phyloP scores from a whole-genome alignment of 495 filamentous ascomycete genomes.

The Lentithecium fluviatile region DNA sequence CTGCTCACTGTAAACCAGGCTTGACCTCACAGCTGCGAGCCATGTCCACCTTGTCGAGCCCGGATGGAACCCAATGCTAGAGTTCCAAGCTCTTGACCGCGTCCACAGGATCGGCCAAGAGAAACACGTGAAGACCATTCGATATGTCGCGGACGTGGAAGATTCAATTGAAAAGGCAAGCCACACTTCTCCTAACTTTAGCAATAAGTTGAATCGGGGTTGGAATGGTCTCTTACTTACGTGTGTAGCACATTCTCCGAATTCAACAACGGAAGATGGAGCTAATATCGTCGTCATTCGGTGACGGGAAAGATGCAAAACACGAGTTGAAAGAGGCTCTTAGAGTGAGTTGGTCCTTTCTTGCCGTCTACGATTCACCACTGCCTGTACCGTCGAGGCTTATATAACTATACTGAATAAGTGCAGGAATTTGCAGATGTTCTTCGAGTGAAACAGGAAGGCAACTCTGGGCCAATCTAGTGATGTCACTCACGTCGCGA shows the following conservation, averaged over 20 bases:
- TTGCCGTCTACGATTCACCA: no score
- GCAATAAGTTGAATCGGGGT: background rate
- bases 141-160: slow-evolving; percentile 38
- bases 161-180: slow-evolving; percentile 39
- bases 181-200: no score
- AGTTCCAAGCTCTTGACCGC: slow-evolving; percentile 13
- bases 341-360: no score
- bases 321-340: no score
- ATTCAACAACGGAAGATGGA: slow-evolving; percentile 22
- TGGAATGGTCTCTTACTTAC: background rate
- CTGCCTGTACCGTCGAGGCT: no score
- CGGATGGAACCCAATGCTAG: slow-evolving; percentile 26
- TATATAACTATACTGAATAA: no score
- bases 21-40: slow-evolving; percentile 37
- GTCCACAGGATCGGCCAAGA: slow-evolving; percentile 9
- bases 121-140: slow-evolving; percentile 15
- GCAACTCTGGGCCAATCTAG: no score
- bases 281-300: no score
- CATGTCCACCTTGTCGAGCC: slow-evolving; percentile 40
- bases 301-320: no score
- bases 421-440: no score
- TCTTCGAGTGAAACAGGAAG: no score
- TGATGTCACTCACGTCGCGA: no score
- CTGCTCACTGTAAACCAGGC: background rate
- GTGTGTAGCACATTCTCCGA: slow-evolving; percentile 18